Percentiles rank a stretch among this genome's conserved stretches.
phyloP scores from a whole-genome alignment of 139 green algal genomes.

The Pycnococcus provasolii region DNA sequence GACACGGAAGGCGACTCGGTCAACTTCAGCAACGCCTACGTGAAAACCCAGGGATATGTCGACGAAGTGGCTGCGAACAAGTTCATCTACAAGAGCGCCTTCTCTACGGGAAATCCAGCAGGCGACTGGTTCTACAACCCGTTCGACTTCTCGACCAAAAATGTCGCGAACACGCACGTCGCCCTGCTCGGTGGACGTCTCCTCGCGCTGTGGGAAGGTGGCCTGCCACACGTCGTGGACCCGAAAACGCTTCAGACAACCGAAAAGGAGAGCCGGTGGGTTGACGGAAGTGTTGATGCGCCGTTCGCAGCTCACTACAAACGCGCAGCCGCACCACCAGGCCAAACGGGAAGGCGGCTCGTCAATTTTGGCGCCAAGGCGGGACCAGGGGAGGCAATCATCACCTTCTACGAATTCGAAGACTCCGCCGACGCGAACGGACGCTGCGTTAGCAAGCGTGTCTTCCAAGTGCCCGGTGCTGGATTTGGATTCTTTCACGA shows the following conservation, averaged over 20 bases:
- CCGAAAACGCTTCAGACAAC: conserved; percentile 3
- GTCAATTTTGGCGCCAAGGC: no score
- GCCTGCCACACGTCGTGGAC: conserved; percentile 14
- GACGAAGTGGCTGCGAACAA: conserved; percentile 8
- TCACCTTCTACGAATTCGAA: no score
- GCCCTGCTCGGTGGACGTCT: conserved; percentile 9
- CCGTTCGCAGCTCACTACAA: no score
- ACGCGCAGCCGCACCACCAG: no score
- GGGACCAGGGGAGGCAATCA: no score
- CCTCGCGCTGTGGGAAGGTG: conserved; percentile 19
- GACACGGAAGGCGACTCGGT: neutral
- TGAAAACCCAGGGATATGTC: conserved; percentile 12
- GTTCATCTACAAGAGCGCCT: conserved; percentile 21
- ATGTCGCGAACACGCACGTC: conserved; percentile 22
- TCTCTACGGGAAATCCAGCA: conserved; percentile 9
- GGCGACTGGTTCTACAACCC: conserved; percentile 18
- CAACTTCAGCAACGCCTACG: conserved; percentile 12
- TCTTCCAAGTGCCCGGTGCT: conserved; percentile 10
- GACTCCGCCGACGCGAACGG: no score
- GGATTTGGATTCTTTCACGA: conserved; percentile 20
- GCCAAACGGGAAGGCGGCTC: no score
- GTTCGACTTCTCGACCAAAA: conserved; percentile 25
- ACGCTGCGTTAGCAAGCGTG: no score
- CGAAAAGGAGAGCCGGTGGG: neutral
- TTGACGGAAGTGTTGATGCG: no score